These are phyloP conservation scores for Cyathus striatus DNA, from an alignment of 768 basidiomycete species.

Conservation along the genomic window DNA sequence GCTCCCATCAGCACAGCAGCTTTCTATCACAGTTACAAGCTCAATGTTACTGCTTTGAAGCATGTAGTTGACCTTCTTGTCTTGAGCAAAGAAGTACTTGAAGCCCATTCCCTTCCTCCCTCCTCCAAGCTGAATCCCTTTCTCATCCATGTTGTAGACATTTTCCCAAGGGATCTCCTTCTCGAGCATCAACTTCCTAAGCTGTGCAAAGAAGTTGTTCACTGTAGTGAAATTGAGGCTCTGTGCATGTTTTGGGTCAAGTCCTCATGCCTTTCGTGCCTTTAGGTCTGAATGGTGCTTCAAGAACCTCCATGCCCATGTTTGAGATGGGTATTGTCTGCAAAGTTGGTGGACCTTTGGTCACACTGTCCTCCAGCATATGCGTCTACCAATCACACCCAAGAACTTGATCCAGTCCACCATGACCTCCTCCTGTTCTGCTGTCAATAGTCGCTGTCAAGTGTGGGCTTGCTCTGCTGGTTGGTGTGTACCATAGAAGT, in stretches of 20 bases:
- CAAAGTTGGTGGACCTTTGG: not conserved
- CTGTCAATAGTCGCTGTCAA: not conserved
- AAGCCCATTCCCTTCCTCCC: slow-evolving; percentile 8
- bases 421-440: not conserved
- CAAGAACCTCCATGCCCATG: slow-evolving; percentile 15
- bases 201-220: slow-evolving; percentile 16
- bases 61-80: slow-evolving; percentile 11
- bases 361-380: not conserved
- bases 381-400: not conserved
- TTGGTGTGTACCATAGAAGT: not conserved
- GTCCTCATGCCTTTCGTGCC: slow-evolving; percentile 16
- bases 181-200: slow-evolving; percentile 13
- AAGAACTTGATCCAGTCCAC: not conserved
- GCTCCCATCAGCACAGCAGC: slow-evolving; percentile 28
- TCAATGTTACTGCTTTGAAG: slow-evolving; percentile 25
- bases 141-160: slow-evolving; percentile 27
- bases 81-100: slow-evolving; percentile 14
- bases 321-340: not conserved
- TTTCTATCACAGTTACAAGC: slow-evolving; percentile 37
- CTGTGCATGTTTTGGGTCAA: slow-evolving; percentile 26
- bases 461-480: not conserved
- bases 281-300: slow-evolving; percentile 11
- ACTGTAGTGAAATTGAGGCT: slow-evolving; percentile 26
- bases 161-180: slow-evolving; percentile 19
- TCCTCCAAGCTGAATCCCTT: slow-evolving; percentile 20